Evolutionary conservation across 23 red algal species (phyloP).

Genomic region (Gracilaria domingensis): DNA sequence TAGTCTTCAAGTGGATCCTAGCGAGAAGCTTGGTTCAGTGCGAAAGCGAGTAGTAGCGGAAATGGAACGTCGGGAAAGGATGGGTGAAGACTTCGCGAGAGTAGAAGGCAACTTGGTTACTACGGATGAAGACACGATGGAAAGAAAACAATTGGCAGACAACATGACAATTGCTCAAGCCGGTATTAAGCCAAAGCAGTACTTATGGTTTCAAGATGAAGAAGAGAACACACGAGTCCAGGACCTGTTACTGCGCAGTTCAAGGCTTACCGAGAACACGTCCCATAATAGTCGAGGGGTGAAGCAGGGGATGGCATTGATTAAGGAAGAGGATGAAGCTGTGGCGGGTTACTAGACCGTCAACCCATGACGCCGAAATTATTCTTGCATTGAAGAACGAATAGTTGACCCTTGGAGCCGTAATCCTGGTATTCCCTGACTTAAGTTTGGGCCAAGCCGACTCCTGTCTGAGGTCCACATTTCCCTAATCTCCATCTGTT

Average conservation of each 20-base stretch:
- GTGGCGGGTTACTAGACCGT: slow-evolving; percentile 41
- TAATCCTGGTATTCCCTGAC: background rate
- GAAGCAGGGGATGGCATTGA: slow-evolving; percentile 67
- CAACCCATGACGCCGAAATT: background rate
- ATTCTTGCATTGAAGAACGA: background rate
- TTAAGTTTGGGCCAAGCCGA: background rate
- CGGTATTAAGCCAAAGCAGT: slow-evolving; percentile 61
- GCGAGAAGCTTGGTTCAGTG: slow-evolving; percentile 39
- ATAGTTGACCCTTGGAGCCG: background rate
- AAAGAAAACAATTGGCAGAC: slow-evolving; percentile 40
- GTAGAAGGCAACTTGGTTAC: slow-evolving; percentile 63
- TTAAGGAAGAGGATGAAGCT: slow-evolving; percentile 62
- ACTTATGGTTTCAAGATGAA: slow-evolving; percentile 67
- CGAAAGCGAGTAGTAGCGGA: slow-evolving; percentile 35
- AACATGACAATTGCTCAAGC: slow-evolving; percentile 51
- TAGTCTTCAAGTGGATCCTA: slow-evolving; percentile 42
- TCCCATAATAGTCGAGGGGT: slow-evolving; percentile 61
- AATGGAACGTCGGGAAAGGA: slow-evolving; percentile 52
- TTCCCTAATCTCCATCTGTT: background rate
- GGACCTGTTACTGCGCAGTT: slow-evolving; percentile 54
- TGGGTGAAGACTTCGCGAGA: slow-evolving; percentile 33
- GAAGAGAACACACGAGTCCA: slow-evolving; percentile 56
- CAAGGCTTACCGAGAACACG: slow-evolving; percentile 61
- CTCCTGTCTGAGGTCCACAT: background rate
- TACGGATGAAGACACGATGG: slow-evolving; percentile 55